Conservation (phyloP, 2,329 filamentous ascomycete species). For the Phyllachora maydis region DNA sequence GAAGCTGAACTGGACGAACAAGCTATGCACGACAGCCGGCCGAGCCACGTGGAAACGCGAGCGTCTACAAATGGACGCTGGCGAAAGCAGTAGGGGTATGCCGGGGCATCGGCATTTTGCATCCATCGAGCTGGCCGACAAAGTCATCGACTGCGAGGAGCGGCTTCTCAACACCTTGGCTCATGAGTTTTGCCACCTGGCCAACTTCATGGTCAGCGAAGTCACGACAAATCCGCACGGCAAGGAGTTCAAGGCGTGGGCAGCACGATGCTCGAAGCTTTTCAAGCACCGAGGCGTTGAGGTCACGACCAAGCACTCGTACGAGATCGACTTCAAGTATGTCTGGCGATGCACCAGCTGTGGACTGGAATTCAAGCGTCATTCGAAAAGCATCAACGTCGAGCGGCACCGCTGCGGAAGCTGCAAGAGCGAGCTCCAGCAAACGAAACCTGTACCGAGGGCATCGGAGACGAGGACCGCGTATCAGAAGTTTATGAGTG, state of each 20-base stretch:
- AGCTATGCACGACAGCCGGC: constrained; percentile 62
- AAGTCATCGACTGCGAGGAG: constrained; percentile 61
- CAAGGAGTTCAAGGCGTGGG: constrained; percentile 65
- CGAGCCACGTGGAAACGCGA: constrained; percentile 53
- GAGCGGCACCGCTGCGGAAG: constrained; percentile 49
- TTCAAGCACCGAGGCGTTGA: constrained; percentile 45
- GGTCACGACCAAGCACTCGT: constrained; percentile 79
- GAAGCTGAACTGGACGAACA: constrained; percentile 53
- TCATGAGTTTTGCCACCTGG: constrained; percentile 89
- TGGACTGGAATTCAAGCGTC: constrained; percentile 53
- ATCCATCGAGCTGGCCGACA: constrained; percentile 71
- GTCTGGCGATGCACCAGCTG: constrained; percentile 63
- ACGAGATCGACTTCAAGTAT: constrained; percentile 84
- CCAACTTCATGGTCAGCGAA: constrained; percentile 73
- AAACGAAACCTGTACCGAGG: constrained; percentile 61
- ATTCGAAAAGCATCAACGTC: constrained; percentile 70
- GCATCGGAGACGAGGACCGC: constrained; percentile 13
- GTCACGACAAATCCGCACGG: constrained; percentile 65
- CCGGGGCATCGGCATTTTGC: constrained; percentile 35
- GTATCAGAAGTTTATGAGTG: constrained; percentile 38
- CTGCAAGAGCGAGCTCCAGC: constrained; percentile 52
- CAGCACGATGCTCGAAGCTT: constrained; percentile 24
- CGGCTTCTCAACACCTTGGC: constrained; percentile 79
- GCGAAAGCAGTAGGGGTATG: constrained; percentile 5
- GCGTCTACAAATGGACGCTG: constrained; percentile 17